Evolutionary conservation across 352 stramenopile species (phyloP), one percentile per base, ranked within the genome.

Genomic region (Phytophthora quininea): DNA sequence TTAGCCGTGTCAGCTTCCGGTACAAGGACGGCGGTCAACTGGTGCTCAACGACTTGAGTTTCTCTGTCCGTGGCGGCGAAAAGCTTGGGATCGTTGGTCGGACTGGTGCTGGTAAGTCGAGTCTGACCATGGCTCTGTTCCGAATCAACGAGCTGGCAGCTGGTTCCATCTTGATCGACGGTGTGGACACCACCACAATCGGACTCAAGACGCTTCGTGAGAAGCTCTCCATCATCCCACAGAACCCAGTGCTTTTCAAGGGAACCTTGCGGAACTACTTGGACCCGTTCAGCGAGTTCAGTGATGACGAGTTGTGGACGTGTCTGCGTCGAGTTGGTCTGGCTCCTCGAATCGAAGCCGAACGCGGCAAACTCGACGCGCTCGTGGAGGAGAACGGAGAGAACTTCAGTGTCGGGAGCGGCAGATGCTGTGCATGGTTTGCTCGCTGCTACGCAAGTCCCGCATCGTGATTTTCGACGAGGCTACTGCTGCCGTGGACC

Each of bases 351-450:
- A 90, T 96, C 49, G 71, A 68, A 48, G 62, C 58, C 4, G 70
- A 74, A 19, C 45, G 69, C 15, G 64, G 68, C 37, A 92, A 82
- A 30, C 82, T 98, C 3, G 79, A 93, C 32, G 76, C 64, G 38
- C 52, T 69, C 2, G 89, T 99, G 3, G 86, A 97, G 52, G 94
- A 99, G 55, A 93, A 93, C 35, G 97, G 97, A 7, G 79, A 77
- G 10, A 99, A 99, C 68, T 98, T 97, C 45, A 95, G 73, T 58
- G 90, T 98, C 19, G 97, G 97, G 91, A 99, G 70, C 72, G 95
- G 2, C 96, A 98, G 72, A 83, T 99, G 31, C 64, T 99, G 10
- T 98, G 92, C 64, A 82, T 99, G 62, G 97, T 89, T 19, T 77
- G 96, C 50, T 95, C 96, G 4, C 71, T 98, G 45, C 70, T 99